Base-by-base conservation (phyloP, 2,329 filamentous ascomycete genomes). In the Cladobotryum protrusum region DNA sequence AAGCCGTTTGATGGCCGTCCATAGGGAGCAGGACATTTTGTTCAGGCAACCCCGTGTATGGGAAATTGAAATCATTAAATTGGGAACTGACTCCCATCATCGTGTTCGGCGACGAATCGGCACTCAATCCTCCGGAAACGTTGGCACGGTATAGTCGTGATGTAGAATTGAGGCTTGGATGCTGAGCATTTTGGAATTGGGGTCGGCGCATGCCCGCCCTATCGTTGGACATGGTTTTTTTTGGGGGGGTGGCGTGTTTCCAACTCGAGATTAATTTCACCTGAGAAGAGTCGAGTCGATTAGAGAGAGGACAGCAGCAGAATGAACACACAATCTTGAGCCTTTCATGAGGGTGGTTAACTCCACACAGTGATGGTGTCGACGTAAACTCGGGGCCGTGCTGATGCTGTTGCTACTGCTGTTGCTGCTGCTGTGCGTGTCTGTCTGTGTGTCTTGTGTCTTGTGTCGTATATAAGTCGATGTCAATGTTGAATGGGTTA, bases 11-110 rank as follows among this genome's bases (percentile, higher is more conserved):
- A 37, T 62, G 54, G 55, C 61, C 60, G 19, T 62, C 68, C 47
- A 71, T 46, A 29, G 45, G 39, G 45, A 59, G 52, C 49, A 59
- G 48, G n/a, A 48, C 44, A 46, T 50, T 52, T 14, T 65, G 59
- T n/a, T 69, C 67, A 15, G 62, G 51, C 29, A 66, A 59, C 54
- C 54, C 62, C 51, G 62, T 64, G 57, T 76, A 81, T 3, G 74
- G 60, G 56, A 79, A 81, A 18, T 73, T 65, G 58, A 80, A 81
- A 54, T 78, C 74, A 53, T 69, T 67, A 58, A 81, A 82, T 45
- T 76, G 73, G 14, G 72, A 64, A 29, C 33, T 36, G 33, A 68
- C 57, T 54, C 77, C 72, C 58, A 77, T 72, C 58, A 74, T 59
- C 55, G 57, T 49, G 53, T 59, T 53, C 18, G 59, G 49, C 33